Percentiles rank a stretch among this genome's conserved stretches.
Conservation (phyloP, 1,139 yeast genomes). For the Candida freyschussii region DNA sequence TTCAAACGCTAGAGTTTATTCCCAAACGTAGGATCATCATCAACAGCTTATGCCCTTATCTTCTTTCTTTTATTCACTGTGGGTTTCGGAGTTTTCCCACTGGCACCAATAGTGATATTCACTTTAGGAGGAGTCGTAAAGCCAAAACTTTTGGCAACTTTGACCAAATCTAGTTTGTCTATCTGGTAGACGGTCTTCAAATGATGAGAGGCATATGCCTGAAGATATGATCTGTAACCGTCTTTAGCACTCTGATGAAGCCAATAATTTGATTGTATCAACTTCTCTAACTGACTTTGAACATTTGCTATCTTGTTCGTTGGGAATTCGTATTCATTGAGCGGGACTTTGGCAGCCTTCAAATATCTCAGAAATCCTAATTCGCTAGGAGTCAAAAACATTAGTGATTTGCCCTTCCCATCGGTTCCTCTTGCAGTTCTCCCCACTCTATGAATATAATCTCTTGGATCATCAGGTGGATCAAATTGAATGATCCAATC, state of each 20-base stretch:
- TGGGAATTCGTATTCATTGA: conserved; percentile 96
- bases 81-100: conserved; percentile 55
- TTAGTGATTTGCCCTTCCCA: conserved; percentile 89
- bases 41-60: conserved; percentile 10
- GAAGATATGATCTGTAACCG: conserved; percentile 93
- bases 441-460: conserved; percentile 96
- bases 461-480: conserved; percentile 87
- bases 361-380: conserved; percentile 90
- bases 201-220: conserved; percentile 96
- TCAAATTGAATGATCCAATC: conserved; percentile 94
- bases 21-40: too few species aligned
- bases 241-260: conserved; percentile 95
- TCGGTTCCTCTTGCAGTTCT: conserved; percentile 96
- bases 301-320: conserved; percentile 90
- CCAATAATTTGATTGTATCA: conserved; percentile 89
- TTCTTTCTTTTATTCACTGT: conserved; percentile 22
- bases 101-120: conserved; percentile 90
- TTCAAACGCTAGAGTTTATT: too few species aligned
- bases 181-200: conserved; percentile 93
- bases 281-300: conserved; percentile 86
- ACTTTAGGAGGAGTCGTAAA: conserved; percentile 96
- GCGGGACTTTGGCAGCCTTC: conserved; percentile 94
- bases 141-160: conserved; percentile 94
- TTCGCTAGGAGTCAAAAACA: conserved; percentile 93
- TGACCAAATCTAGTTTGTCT: conserved; percentile 87